Conservation (phyloP, 345 rosid genomes). For the Pistacia atlantica region DNA sequence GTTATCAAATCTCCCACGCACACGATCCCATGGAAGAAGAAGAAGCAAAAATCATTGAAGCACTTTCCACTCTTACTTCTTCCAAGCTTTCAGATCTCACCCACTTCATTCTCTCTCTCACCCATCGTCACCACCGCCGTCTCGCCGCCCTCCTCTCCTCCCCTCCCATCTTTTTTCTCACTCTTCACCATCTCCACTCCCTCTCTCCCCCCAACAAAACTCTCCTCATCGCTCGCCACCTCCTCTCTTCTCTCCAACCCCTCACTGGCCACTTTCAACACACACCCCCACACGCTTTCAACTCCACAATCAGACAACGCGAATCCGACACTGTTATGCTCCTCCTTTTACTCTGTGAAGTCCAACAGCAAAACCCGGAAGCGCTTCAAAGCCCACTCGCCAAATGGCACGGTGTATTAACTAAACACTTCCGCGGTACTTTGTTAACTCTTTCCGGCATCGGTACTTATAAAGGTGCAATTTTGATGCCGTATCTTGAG, state of each 20-base stretch:
- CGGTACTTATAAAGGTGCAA: conserved; percentile 54
- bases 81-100: conserved; percentile 54
- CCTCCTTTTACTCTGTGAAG: conserved; percentile 82
- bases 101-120: conserved; percentile 46
- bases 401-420: conserved; percentile 60
- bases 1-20: conserved; percentile 24
- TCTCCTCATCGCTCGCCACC: conserved; percentile 79
- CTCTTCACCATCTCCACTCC: conserved; percentile 77
- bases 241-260: conserved; percentile 71
- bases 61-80: conserved; percentile 63
- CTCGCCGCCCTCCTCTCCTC: conserved; percentile 73
- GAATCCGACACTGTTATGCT: conserved; percentile 80
- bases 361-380: conserved; percentile 62
- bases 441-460: conserved; percentile 43
- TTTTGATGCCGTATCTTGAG: conserved; percentile 65
- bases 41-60: conserved; percentile 46
- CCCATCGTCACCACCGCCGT: conserved; percentile 60
- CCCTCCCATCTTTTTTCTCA: conserved; percentile 71
- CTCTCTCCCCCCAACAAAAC: conserved; percentile 67
- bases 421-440: conserved; percentile 27
- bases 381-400: conserved; percentile 43
- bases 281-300: conserved; percentile 25
- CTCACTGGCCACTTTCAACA: conserved; percentile 50
- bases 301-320: conserved; percentile 41
- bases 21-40: conserved; percentile 54